Conservation (phyloP, 306 rosid species). For the Casuarina equisetifolia region DNA sequence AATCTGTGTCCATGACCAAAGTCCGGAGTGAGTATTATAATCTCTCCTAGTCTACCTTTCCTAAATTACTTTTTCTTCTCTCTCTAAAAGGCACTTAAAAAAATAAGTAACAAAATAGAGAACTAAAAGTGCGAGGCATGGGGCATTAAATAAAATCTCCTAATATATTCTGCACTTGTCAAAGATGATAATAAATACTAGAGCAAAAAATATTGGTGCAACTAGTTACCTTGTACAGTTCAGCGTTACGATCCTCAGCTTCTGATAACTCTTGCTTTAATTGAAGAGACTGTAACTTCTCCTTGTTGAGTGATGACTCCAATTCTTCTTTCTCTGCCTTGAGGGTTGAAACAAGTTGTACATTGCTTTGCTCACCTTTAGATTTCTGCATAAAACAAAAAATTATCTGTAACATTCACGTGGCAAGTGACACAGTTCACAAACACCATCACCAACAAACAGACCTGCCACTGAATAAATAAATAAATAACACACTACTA, state of each 20-base stretch:
- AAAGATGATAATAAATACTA: neutral
- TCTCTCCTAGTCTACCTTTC: neutral
- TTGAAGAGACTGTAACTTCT: conserved; percentile 61
- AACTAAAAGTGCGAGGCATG: neutral
- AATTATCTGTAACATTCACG: conserved; percentile 13
- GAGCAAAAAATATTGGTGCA: conserved; percentile 4
- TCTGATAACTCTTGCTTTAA: conserved; percentile 78
- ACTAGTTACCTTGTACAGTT: conserved; percentile 76
- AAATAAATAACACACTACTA: too few relatives aligned
- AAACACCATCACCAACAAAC: neutral
- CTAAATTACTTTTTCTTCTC: neutral
- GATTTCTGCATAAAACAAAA: conserved; percentile 53
- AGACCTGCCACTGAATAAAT: too few relatives aligned
- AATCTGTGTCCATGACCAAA: neutral
- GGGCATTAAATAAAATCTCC: neutral
- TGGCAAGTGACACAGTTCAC: neutral
- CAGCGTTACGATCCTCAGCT: conserved; percentile 68
- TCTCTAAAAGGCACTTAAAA: neutral
- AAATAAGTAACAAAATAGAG: neutral
- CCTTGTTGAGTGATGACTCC: conserved; percentile 70
- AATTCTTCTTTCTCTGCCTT: conserved; percentile 77
- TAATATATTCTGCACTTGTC: neutral
- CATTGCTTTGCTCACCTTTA: conserved; percentile 47
- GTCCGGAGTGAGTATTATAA: neutral
- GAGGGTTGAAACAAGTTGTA: conserved; percentile 49